phyloP scores from a whole-genome alignment of 2,329 filamentous ascomycete genomes.

The Coniochaeta sp. region DNA sequence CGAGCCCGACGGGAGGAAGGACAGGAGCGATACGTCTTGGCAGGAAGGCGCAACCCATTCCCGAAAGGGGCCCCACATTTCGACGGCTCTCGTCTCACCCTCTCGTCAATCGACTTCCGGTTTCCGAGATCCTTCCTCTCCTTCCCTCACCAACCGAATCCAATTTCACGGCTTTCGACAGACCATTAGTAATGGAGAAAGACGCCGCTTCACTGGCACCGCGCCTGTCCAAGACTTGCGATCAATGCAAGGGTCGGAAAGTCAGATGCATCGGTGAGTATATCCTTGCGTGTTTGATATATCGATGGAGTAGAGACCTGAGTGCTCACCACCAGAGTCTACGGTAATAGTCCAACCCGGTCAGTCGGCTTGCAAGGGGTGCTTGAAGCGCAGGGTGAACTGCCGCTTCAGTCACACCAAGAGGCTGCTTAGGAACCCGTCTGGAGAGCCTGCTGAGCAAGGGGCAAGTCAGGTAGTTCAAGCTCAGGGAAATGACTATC shows the following conservation, averaged over 20 bases:
- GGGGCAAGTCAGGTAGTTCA: not conserved
- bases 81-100: not conserved
- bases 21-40: too few species aligned
- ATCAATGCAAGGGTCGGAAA: not conserved
- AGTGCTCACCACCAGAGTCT: not conserved
- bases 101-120: not conserved
- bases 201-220: not conserved
- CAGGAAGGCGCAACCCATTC: too few species aligned
- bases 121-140: not conserved
- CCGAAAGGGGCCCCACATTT: not conserved
- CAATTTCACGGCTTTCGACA: not conserved
- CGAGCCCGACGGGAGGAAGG: too few species aligned
- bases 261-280: not conserved
- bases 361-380: not conserved
- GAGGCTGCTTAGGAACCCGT: not conserved
- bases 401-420: slow-evolving; percentile 2
- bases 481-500: not conserved
- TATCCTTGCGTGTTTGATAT: not conserved
- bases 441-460: not conserved
- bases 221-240: slow-evolving; percentile 1
- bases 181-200: not conserved
- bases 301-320: too few species aligned
- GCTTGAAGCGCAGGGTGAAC: not conserved
- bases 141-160: not conserved
- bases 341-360: not conserved